Evolutionary conservation across 2,329 filamentous ascomycete species (phyloP), one percentile per base, ranked within the genome.

Genomic region (Colletotrichum phormii): DNA sequence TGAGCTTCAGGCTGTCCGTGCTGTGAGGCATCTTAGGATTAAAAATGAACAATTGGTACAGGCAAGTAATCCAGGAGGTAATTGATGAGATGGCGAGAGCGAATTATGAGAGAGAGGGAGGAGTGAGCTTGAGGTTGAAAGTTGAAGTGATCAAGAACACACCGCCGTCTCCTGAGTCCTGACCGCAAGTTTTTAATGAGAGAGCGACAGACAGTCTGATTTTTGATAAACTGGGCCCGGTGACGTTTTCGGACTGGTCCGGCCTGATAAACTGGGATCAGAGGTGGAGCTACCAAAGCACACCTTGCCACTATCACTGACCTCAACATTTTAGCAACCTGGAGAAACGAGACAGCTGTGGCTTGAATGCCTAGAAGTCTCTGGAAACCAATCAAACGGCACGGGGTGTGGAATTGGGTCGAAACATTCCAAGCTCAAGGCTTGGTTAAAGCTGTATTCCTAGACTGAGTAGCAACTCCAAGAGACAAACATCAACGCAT

Each of bases 11-110:
- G 60, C 68, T 46, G 24, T 64, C 68, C n/a, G 69, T 72, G 72
- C 64, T 74, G 72, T 74, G 72, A 72, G 72, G 72, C 72, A 74
- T 74, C 64, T 54, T 70, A 69, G 60, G 42, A 46, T 51, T 49
- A 49, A 42, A 37, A 42, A 42, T 37, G 46, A 9, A 53, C 4
- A 31, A 60, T 59, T 54, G 59, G 57, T 46, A 55, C 46, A 37
- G 13, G 13, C 37, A 15, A 42, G 15, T 18, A 42, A 8, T 42
- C 18, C 5, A 7, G 53, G 31, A 53, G 7, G 18, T 22, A 18
- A 49, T 11, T 22, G 59, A 46, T 46, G 18, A 9, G 42, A 35
- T 31, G 29, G 26, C 11, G 12, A n/a, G 15, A 15, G 22, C 12
- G 60, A 22, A 46, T n/a, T 33, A 29, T 29, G 11, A 18, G 35